Base-by-base conservation (phyloP, 139 green algal genomes). In the Ettlia oleoabundans region DNA sequence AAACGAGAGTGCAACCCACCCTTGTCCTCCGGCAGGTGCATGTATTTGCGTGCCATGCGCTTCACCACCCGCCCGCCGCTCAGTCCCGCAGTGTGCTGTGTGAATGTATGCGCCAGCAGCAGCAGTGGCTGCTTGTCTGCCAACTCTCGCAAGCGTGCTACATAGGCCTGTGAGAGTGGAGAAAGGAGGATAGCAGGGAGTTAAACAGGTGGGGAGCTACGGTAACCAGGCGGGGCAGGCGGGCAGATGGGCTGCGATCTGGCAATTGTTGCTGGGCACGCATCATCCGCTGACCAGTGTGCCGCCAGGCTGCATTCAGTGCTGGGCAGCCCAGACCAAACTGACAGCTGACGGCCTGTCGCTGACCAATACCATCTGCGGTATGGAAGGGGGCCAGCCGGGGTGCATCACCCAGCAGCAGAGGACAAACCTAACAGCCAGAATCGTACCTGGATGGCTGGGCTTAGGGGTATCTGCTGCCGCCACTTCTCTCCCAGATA, bases 61-160 rank as follows among this genome's bases (percentile, higher is more conserved):
- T 69, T 80, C 0, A 80, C 3, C 22, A 81, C 26, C 28, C 75
- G 75, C 30, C 75, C 75, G 38, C 75, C 75, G 58, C 58, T 72
- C 58, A 81, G 58, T 21, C 58, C 58, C n/a, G 75, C 75, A 4
- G 38, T 72, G 61, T 81, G 75, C 58, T 81, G 75, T 7, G 75
- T 81, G 61, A 73, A 81, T 5, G 75, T 21, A 30, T 81, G 75
- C 38, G 75, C 75, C 75, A 81, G 75, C 38, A 81, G 75, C 58
- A 72, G 40, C 75, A 81, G 58, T n/a, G 75, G 75, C 38, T 40
- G 40, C 18, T 58, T 33, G 4, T 30, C n/a, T 3, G 18, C 38
- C 40, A 81, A 26, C n/a, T 72, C 18, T 5, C 21, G 40, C 40
- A 71, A 21, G n/a, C 41, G 58, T 2, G 40, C 58, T 13, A 72